Conservation (phyloP, 495 filamentous ascomycete species). For the Ramalina intermedia region DNA sequence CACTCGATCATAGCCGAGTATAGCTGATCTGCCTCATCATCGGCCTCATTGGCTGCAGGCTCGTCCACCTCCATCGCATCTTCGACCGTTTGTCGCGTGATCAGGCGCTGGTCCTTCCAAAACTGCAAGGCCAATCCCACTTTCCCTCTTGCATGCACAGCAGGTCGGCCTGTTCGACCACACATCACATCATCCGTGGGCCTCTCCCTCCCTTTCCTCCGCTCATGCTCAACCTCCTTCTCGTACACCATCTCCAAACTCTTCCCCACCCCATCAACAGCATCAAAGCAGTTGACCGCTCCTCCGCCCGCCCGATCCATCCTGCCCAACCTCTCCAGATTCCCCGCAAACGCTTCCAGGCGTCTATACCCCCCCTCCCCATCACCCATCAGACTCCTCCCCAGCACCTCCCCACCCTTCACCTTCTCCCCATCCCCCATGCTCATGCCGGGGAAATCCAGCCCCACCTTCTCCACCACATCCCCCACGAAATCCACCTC, state of each 20-base stretch:
- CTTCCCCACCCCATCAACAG: conserved; percentile 63
- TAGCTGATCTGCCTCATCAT: conserved; percentile 18
- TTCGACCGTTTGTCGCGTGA: conserved; percentile 24
- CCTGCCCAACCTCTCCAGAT: conserved; percentile 62
- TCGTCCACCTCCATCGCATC: conserved; percentile 15
- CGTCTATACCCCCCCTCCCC: conserved; percentile 21
- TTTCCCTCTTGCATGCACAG: conserved; percentile 56
- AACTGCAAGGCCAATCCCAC: conserved; percentile 75
- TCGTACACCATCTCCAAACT: conserved; percentile 49
- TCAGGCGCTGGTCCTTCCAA: conserved; percentile 54
- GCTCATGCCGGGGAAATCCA: conserved; percentile 32
- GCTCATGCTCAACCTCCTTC: conserved; percentile 49
- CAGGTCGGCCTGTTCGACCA: conserved; percentile 57
- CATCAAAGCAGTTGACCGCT: conserved; percentile 76
- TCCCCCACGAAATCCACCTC: conserved; percentile 36
- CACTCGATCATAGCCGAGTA: conserved; percentile 55
- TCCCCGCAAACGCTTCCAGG: conserved; percentile 59
- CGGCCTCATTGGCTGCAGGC: not conserved
- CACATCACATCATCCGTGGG: conserved; percentile 43
- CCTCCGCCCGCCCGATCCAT: conserved; percentile 69
- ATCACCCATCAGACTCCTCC: conserved; percentile 31
- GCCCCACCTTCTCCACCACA: conserved; percentile 29
- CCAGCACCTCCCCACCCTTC: conserved; percentile 36
- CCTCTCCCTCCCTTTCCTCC: conserved; percentile 26
- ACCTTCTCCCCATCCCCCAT: conserved; percentile 27